Evolutionary conservation across 805 yeast genomes (phyloP).

Genomic region (Lachancea quebecensis): DNA sequence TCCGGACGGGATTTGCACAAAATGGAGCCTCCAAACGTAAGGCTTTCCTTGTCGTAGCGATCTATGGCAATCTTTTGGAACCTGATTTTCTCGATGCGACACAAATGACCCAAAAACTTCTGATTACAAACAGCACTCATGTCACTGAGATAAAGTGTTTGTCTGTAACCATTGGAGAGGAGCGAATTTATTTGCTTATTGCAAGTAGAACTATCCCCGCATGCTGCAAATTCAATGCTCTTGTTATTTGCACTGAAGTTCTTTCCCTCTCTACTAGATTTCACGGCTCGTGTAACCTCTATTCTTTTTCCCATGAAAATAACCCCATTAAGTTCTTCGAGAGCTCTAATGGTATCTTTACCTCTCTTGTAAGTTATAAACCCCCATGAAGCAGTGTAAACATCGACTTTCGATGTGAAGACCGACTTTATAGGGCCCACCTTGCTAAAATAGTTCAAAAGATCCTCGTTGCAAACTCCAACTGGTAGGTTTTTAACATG

Average conservation of each 20-base stretch:
- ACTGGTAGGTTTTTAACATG: constrained; percentile 32
- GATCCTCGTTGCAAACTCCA: constrained; percentile 24
- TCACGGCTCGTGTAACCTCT: constrained; percentile 21
- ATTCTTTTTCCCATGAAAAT: constrained; percentile 24
- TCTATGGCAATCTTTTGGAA: constrained; percentile 14
- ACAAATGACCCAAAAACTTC: constrained; percentile 22
- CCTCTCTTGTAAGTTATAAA: constrained; percentile 38
- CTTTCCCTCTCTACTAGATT: constrained; percentile 1
- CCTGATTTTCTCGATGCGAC: constrained; percentile 23
- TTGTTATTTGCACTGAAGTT: constrained; percentile 8
- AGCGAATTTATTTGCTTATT: background rate
- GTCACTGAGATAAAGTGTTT: constrained; percentile 20
- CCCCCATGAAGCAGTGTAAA: constrained; percentile 30
- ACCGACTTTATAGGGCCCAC: constrained; percentile 33
- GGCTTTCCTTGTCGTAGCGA: constrained; percentile 13
- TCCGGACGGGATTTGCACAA: constrained; percentile 18
- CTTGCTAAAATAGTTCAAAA: constrained; percentile 25
- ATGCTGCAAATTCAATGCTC: background rate
- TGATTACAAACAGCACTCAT: constrained; percentile 26
- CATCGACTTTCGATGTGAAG: constrained; percentile 25
- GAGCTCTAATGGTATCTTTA: constrained; percentile 32
- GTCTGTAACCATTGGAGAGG: constrained; percentile 10
- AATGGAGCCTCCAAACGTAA: constrained; percentile 23
- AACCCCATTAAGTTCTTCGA: constrained; percentile 28
- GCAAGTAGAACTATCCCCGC: too few relatives aligned